Evolutionary conservation across 176 grass and related monocot species (phyloP).

Genomic region (Secale cereale): DNA sequence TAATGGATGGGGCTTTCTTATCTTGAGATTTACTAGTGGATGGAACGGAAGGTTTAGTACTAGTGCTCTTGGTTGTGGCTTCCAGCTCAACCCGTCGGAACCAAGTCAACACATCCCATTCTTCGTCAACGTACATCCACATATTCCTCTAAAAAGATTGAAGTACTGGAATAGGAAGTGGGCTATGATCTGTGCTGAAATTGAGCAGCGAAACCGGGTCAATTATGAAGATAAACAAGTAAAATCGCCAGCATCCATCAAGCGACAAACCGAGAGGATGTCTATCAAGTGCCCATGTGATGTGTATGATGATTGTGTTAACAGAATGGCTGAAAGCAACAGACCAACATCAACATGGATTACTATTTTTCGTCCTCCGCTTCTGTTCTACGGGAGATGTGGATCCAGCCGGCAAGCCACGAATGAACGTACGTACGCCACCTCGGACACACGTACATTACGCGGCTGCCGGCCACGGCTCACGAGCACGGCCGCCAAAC

Average conservation of each 20-base stretch:
- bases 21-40: neutral
- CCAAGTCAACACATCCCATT: neutral
- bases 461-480: neutral
- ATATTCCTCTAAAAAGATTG: too few relatives aligned
- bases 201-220: neutral
- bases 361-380: neutral
- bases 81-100: conserved; percentile 24
- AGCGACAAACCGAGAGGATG: neutral
- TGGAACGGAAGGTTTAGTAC: neutral
- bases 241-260: neutral
- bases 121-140: too few relatives aligned
- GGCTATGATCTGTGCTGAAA: neutral
- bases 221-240: neutral
- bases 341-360: neutral
- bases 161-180: too few relatives aligned
- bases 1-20: neutral
- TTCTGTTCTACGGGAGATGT: neutral
- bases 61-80: conserved; percentile 15
- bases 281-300: neutral
- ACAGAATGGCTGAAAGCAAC: neutral
- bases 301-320: neutral
- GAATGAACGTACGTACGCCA: neutral
- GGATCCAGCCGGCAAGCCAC: neutral
- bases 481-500: conserved; percentile 27
- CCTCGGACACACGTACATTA: neutral